Evolutionary conservation across 1,284 basidiomycete genomes (phyloP).

Genomic region (Sanghuangporus sanghuang): DNA sequence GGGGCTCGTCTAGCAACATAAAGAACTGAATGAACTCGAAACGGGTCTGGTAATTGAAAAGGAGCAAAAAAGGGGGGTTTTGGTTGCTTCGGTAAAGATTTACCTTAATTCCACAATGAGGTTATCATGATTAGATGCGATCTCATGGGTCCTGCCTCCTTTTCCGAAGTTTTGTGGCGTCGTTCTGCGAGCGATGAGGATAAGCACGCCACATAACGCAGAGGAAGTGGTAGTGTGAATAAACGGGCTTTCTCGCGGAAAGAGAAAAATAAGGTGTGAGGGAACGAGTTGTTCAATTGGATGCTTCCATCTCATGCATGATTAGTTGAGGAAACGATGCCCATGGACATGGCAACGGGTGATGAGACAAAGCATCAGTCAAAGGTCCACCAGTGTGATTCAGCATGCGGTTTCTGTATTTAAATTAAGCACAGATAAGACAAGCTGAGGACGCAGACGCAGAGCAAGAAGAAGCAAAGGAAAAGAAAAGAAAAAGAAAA

Average conservation of each 20-base stretch:
- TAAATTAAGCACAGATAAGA: neutral
- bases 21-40: neutral
- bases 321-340: neutral
- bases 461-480: neutral
- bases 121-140: neutral
- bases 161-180: neutral
- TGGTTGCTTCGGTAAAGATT: neutral
- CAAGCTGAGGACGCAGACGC: neutral
- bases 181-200: neutral
- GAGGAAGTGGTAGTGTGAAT: neutral
- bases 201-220: neutral
- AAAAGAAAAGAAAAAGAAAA: neutral
- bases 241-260: neutral
- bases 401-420: neutral
- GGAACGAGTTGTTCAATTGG: neutral
- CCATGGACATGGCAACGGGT: neutral
- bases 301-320: neutral
- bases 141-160: neutral
- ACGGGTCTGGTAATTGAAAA: neutral
- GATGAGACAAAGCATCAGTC: slow-evolving; percentile 2
- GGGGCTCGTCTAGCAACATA: too few species aligned
- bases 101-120: neutral
- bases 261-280: neutral
- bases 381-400: neutral
- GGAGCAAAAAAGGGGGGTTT: neutral